Percentiles rank a stretch among this genome's conserved stretches.
These are phyloP conservation scores for Suillus alpinus DNA, from an alignment of 768 basidiomycete genomes.

Conservation along the genomic window DNA sequence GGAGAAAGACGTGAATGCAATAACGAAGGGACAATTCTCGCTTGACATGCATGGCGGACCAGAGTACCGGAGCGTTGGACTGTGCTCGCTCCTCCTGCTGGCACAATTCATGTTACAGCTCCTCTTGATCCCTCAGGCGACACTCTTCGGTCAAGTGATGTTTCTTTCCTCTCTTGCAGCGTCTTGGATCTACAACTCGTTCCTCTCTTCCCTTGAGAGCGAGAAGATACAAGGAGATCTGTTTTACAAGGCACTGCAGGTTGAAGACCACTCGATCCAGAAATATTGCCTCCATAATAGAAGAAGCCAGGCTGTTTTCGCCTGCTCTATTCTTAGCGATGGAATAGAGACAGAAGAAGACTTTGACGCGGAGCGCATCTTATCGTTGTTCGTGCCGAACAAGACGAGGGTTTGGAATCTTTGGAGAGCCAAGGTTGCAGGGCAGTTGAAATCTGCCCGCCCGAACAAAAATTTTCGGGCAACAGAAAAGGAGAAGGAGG, in stretches of 20 bases:
- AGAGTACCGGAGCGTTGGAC: slow-evolving; percentile 21
- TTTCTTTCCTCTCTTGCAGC: slow-evolving; percentile 30
- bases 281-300: slow-evolving; percentile 23
- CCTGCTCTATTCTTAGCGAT: slow-evolving; percentile 22
- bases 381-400: slow-evolving; percentile 21
- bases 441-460: slow-evolving; percentile 13
- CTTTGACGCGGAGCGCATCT: slow-evolving; percentile 12
- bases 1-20: slow-evolving; percentile 28
- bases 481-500: slow-evolving; percentile 8
- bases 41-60: slow-evolving; percentile 15
- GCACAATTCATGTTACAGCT: slow-evolving; percentile 33
- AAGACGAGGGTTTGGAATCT: slow-evolving; percentile 22
- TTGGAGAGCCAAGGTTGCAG: slow-evolving; percentile 23
- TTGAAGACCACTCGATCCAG: slow-evolving; percentile 7
- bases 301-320: slow-evolving; percentile 23
- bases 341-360: slow-evolving; percentile 13
- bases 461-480: slow-evolving; percentile 1
- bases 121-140: slow-evolving; percentile 32
- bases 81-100: slow-evolving; percentile 29
- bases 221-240: slow-evolving; percentile 25
- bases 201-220: slow-evolving; percentile 36
- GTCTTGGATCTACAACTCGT: slow-evolving; percentile 36
- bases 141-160: slow-evolving; percentile 34
- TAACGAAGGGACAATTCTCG: slow-evolving; percentile 31
- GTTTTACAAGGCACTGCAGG: slow-evolving; percentile 14